These are phyloP conservation scores for Trichoderma asperelloides DNA, from an alignment of 495 filamentous ascomycete species.

Conservation along the genomic window DNA sequence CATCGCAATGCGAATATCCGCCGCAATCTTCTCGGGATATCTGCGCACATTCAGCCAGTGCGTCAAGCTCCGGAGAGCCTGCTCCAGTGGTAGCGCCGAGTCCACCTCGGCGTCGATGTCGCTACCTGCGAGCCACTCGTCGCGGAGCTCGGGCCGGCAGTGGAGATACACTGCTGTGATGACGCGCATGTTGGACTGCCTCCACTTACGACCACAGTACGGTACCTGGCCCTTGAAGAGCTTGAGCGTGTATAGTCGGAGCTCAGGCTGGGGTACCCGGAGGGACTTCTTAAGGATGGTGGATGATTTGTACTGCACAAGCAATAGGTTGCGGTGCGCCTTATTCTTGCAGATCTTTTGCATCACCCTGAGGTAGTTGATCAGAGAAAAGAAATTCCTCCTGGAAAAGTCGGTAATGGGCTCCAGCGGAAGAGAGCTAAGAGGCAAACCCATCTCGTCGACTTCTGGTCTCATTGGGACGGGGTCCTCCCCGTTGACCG, in stretches of 20 bases:
- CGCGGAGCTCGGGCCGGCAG: conserved; percentile 81
- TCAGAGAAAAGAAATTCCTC: conserved; percentile 86
- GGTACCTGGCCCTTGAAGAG: conserved; percentile 97
- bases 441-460: conserved; percentile 77
- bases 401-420: conserved; percentile 86
- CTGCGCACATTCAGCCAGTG: conserved; percentile 84
- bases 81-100: conserved; percentile 81
- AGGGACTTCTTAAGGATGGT: conserved; percentile 81
- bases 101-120: conserved; percentile 91
- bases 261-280: conserved; percentile 71
- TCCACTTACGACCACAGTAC: conserved; percentile 96
- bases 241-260: conserved; percentile 91
- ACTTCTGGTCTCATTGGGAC: conserved; percentile 58
- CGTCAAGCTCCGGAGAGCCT: conserved; percentile 75
- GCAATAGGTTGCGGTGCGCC: conserved; percentile 82
- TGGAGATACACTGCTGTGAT: conserved; percentile 95
- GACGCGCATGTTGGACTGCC: conserved; percentile 95
- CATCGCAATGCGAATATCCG: conserved; percentile 50
- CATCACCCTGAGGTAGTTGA: conserved; percentile 90
- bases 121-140: conserved; percentile 88
- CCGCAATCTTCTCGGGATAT: conserved; percentile 75
- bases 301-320: conserved; percentile 90
- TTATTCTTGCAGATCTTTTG: conserved; percentile 95
- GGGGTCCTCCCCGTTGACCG: conserved; percentile 17
- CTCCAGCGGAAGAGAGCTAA: conserved; percentile 52